Evolutionary conservation across 805 yeast genomes (phyloP).

Genomic region (Saccharomycopsis microspora): DNA sequence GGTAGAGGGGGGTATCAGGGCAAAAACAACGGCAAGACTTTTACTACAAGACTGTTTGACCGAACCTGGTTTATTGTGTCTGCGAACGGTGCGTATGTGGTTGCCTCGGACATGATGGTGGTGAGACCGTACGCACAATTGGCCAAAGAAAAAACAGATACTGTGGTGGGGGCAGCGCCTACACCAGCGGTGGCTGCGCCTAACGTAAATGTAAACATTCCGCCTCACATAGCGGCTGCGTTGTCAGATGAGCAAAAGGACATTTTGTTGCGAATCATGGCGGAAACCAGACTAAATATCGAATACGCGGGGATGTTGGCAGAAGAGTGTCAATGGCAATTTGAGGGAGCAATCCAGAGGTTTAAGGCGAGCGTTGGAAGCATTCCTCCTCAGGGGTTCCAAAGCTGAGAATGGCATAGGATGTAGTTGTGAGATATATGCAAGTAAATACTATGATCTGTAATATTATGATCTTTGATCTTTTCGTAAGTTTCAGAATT

Average conservation of each 20-base stretch:
- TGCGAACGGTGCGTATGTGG: constrained; percentile 58
- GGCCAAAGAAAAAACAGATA: constrained; percentile 6
- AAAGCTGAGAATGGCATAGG: too few species aligned
- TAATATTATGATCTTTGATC: neutral
- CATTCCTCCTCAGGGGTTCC: constrained; percentile 48
- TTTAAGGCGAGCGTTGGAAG: constrained; percentile 57
- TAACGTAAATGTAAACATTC: constrained; percentile 24
- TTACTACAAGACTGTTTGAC: constrained; percentile 71
- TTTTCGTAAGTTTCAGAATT: neutral
- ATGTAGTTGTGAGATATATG: constrained; percentile 15
- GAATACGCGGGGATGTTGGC: constrained; percentile 75
- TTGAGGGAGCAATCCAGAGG: constrained; percentile 52
- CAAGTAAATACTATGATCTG: neutral
- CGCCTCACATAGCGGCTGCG: constrained; percentile 42
- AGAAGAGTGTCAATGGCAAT: constrained; percentile 82
- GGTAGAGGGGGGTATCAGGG: constrained; percentile 15
- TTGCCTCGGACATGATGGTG: constrained; percentile 76
- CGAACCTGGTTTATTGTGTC: constrained; percentile 70
- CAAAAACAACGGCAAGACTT: constrained; percentile 22
- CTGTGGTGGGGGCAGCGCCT: constrained; percentile 11
- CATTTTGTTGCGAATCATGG: constrained; percentile 49
- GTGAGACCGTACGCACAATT: constrained; percentile 42
- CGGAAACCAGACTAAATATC: constrained; percentile 66
- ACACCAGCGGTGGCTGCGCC: constrained; percentile 7
- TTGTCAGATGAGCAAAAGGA: constrained; percentile 48